Evolutionary conservation across 164 flowering plant genomes (phyloP), one percentile per base, ranked within the genome.

Genomic region (Pachysandra terminalis): DNA sequence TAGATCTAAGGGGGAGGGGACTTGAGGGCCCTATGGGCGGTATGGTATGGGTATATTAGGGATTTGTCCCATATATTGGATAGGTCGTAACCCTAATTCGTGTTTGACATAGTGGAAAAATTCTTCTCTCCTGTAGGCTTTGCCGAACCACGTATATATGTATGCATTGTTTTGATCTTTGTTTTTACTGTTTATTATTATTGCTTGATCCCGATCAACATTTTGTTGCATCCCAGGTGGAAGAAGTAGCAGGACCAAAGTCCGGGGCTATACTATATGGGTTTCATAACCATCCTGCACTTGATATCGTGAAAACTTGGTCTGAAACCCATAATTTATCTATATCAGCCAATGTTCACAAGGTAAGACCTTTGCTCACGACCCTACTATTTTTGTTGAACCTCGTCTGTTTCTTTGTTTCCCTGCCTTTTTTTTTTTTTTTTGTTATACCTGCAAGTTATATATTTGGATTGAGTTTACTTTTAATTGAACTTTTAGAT

Each of bases 221-320:
- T n/a, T n/a, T n/a, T 70, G 53, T 28, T 51, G 53, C 25, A n/a
- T 63, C 14, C 24, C 75, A 86, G 93, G 88, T 71, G 21, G 73
- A 77, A 58, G 79, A 73, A 72, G n/a, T 71, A 23, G 71, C 65
- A 9, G 69, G 72, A 14, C 64, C 79, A 27, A 69, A 69, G 8
- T 55, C 79, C 23, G 84, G 84, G 21, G 73, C 79, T 9, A 74
- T 78, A 74, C 71, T 89, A 19, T 87, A 89, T 72, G 88, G 90
- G 32, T 84, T 89, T 63, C 19, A 73, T 59, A 56, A 59, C 21
- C 61, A 63, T 3, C 95, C 95, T 45, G 67, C 81, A 0, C 77
- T 87, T 51, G 82, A 83, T 71, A 79, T 82, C 13, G 71, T 79
- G 62, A 73, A 66, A 27, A 70, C 68, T 22, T 89, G 89, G 91